Evolutionary conservation across 495 filamentous ascomycete species (phyloP).

Genomic region (Collariella sp.): DNA sequence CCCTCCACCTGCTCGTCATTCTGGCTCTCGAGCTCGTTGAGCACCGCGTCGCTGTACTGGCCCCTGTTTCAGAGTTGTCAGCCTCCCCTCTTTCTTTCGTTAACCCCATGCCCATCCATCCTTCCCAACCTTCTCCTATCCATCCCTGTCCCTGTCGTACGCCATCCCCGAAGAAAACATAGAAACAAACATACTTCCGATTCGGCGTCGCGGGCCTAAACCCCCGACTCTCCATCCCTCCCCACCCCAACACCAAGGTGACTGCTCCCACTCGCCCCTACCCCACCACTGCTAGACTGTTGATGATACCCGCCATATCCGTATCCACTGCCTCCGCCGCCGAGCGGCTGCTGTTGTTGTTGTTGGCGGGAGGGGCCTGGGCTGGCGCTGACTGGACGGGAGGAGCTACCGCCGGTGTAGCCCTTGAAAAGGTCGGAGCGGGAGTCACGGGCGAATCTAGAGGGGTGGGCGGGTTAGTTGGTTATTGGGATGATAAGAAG

Average conservation of each 20-base stretch:
- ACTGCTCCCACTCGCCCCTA: conserved; percentile 13
- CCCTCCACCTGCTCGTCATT: conserved; percentile 89
- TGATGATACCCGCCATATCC: conserved; percentile 50
- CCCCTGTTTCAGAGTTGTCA: conserved; percentile 40
- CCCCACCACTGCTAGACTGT: conserved; percentile 16
- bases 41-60: conserved; percentile 87
- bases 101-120: neutral
- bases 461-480: neutral
- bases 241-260: conserved; percentile 25
- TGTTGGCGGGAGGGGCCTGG: conserved; percentile 29
- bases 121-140: neutral
- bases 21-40: conserved; percentile 89
- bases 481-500: neutral
- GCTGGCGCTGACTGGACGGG: conserved; percentile 42
- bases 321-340: conserved; percentile 41
- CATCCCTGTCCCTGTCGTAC: conserved; percentile 16
- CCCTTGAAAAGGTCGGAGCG: conserved; percentile 82
- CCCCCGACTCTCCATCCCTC: conserved; percentile 23
- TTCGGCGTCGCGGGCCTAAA: conserved; percentile 71
- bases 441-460: conserved; percentile 49
- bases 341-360: conserved; percentile 12
- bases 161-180: neutral
- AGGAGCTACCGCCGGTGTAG: conserved; percentile 55
- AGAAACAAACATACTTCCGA: conserved; percentile 48
- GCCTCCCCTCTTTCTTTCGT: neutral